Conservation (phyloP, 768 basidiomycete genomes). For the Serendipita sp. region DNA sequence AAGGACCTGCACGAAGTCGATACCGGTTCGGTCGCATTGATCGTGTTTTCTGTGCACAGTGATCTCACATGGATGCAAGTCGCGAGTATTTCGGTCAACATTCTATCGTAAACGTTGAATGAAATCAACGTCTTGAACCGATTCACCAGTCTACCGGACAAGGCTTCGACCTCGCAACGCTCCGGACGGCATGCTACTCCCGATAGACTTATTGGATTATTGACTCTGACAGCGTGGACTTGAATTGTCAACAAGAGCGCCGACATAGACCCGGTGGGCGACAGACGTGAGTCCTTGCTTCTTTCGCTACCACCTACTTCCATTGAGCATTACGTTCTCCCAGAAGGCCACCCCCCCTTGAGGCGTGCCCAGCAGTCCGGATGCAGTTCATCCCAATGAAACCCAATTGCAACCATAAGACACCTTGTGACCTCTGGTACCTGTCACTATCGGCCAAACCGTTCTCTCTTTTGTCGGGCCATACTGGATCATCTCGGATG, state of each 20-base stretch:
- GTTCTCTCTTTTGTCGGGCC: too few relatives aligned
- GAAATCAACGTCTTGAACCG: not conserved
- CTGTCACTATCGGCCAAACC: too few relatives aligned
- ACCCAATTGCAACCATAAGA: too few relatives aligned
- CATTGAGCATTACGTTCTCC: too few relatives aligned
- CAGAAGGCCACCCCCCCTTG: too few relatives aligned
- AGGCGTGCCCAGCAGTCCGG: too few relatives aligned
- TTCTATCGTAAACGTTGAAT: not conserved
- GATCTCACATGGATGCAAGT: not conserved
- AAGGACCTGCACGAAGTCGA: too few relatives aligned
- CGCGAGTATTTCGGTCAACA: not conserved
- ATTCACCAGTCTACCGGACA: not conserved
- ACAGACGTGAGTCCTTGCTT: not conserved
- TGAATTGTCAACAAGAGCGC: not conserved
- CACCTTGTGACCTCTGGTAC: too few relatives aligned
- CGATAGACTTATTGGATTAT: constrained; percentile 6
- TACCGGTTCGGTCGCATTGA: too few relatives aligned
- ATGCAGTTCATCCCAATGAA: too few relatives aligned
- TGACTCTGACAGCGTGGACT: not conserved
- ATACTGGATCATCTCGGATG: too few relatives aligned
- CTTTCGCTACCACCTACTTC: not conserved
- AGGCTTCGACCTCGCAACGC: too few relatives aligned
- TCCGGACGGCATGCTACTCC: not conserved
- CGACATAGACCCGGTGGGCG: not conserved
- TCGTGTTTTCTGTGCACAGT: not conserved